These are phyloP conservation scores for Paraleonurus japonicus DNA, from an alignment of 257 asterid species.

Conservation along the genomic window DNA sequence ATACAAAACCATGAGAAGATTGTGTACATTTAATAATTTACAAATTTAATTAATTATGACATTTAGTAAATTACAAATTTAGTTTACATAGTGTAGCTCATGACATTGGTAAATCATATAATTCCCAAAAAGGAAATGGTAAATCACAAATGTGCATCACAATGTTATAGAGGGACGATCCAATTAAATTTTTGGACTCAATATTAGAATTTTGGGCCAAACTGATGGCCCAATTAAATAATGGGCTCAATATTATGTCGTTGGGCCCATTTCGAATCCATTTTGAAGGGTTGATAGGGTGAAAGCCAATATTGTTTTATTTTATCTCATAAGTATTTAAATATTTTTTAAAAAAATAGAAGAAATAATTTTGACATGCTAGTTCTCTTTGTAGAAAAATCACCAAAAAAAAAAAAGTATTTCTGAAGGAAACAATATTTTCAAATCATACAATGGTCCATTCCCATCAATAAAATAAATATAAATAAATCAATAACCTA, in stretches of 20 bases:
- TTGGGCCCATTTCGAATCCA: neutral
- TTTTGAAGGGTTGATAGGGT: neutral
- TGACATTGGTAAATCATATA: neutral
- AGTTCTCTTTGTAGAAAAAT: too few relatives aligned
- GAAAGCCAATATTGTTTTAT: too few relatives aligned
- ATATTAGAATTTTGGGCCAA: neutral
- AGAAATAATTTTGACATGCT: too few relatives aligned
- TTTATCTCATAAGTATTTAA: too few relatives aligned
- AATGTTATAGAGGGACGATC: neutral
- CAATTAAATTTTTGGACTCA: neutral
- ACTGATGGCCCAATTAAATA: neutral
- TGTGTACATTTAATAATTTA: neutral
- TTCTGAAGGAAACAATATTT: too few relatives aligned
- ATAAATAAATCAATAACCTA: neutral
- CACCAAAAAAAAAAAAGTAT: too few relatives aligned
- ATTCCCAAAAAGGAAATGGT: neutral
- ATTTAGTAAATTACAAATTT: neutral
- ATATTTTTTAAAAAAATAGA: too few relatives aligned
- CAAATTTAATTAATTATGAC: too few relatives aligned
- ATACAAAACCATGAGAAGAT: neutral
- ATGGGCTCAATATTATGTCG: neutral
- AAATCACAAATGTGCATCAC: neutral
- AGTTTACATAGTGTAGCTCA: too few relatives aligned
- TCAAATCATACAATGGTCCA: neutral
- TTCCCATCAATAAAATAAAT: neutral